Conservation (phyloP, 208 protist genomes). For the Leishmania tarentolae region DNA sequence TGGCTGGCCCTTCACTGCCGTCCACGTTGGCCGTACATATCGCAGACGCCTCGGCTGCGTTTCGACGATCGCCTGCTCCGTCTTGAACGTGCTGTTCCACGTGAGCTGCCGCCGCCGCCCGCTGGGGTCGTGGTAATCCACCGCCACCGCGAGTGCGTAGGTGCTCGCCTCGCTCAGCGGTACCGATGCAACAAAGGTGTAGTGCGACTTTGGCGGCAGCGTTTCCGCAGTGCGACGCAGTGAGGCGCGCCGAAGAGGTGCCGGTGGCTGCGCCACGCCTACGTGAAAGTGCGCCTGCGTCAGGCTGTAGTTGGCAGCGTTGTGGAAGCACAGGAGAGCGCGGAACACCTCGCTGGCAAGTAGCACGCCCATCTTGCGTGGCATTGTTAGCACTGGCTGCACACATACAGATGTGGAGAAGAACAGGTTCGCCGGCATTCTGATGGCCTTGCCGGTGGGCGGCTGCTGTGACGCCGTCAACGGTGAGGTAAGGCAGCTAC, state of each 20-base stretch:
- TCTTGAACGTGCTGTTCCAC: slow-evolving; percentile 56
- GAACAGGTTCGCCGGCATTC: slow-evolving; percentile 4
- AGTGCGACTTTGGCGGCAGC: slow-evolving; percentile 35
- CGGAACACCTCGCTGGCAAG: slow-evolving; percentile 59
- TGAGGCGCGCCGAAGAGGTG: slow-evolving; percentile 21
- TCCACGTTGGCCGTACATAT: slow-evolving; percentile 12
- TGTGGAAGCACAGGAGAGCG: slow-evolving; percentile 71
- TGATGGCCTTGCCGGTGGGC: neutral
- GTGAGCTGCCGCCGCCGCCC: slow-evolving; percentile 42
- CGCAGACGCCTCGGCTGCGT: slow-evolving; percentile 30
- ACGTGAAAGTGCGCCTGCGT: slow-evolving; percentile 34
- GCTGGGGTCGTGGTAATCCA: slow-evolving; percentile 55
- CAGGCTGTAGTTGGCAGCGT: slow-evolving; percentile 64
- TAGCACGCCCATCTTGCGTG: slow-evolving; percentile 49
- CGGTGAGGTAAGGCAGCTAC: neutral
- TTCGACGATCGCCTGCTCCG: slow-evolving; percentile 55
- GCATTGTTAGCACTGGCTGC: slow-evolving; percentile 53
- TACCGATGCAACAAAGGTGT: slow-evolving; percentile 21
- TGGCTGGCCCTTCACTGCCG: neutral
- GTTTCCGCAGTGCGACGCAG: slow-evolving; percentile 31
- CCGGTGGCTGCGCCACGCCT: slow-evolving; percentile 31
- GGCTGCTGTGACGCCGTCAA: neutral
- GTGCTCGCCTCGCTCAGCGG: slow-evolving; percentile 31
- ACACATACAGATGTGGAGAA: slow-evolving; percentile 36
- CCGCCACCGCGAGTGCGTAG: slow-evolving; percentile 54